Evolutionary conservation across 2,329 filamentous ascomycete species (phyloP).

Genomic region (Teratosphaeria zuluensis): DNA sequence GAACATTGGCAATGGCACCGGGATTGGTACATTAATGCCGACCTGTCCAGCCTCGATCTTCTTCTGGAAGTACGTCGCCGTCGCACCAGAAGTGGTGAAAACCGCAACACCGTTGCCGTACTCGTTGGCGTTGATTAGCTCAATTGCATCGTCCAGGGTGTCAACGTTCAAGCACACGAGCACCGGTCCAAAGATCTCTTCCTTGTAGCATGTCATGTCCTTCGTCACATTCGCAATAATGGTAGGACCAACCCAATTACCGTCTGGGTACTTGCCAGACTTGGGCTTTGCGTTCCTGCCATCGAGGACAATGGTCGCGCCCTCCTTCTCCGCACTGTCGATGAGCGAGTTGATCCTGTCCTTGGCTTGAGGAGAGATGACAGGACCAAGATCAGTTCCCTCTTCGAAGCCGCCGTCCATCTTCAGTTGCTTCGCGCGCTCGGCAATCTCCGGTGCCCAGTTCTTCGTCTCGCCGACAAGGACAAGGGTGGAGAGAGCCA

Average conservation of each 20-base stretch:
- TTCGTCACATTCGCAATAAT: conserved; percentile 73
- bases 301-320: conserved; percentile 73
- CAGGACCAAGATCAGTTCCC: conserved; percentile 69
- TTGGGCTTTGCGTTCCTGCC: conserved; percentile 47
- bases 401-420: conserved; percentile 76
- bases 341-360: conserved; percentile 69
- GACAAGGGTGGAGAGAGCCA: conserved; percentile 75
- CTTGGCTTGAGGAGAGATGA: conserved; percentile 72
- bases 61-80: conserved; percentile 67
- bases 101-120: conserved; percentile 82
- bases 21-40: conserved; percentile 76
- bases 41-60: conserved; percentile 79
- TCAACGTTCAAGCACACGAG: conserved; percentile 34
- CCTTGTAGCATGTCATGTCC: conserved; percentile 72
- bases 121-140: conserved; percentile 74
- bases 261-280: background rate
- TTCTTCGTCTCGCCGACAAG: conserved; percentile 77
- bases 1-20: conserved; percentile 39
- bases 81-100: conserved; percentile 70
- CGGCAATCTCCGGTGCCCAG: conserved; percentile 69
- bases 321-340: conserved; percentile 66
- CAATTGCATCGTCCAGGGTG: conserved; percentile 69
- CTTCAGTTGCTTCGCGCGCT: conserved; percentile 61
- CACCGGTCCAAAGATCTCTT: conserved; percentile 81
- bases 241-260: conserved; percentile 71